Conservation (phyloP, 495 filamentous ascomycete species). For the Penicillium canariense region DNA sequence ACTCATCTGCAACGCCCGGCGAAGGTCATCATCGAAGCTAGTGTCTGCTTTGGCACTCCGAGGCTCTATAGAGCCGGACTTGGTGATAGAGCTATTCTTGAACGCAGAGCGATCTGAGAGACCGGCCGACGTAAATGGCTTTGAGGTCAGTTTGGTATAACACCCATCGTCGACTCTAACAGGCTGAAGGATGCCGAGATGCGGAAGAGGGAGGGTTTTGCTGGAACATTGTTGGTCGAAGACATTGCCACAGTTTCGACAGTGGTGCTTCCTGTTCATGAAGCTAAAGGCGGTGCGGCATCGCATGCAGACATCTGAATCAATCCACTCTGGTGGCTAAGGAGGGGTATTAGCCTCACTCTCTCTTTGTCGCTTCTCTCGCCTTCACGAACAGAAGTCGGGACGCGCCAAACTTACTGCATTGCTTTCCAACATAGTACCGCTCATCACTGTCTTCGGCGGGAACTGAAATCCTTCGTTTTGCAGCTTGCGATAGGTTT, state of each 20-base stretch:
- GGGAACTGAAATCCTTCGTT: conserved; percentile 86
- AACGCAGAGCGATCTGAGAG: conserved; percentile 46
- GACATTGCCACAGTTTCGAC: conserved; percentile 94
- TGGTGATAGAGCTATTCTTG: conserved; percentile 53
- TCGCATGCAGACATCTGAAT: conserved; percentile 98
- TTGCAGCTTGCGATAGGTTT: conserved; percentile 80
- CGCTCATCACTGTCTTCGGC: conserved; percentile 79
- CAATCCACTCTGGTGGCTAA: conserved; percentile 94
- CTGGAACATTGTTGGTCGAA: conserved; percentile 92
- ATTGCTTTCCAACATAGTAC: conserved; percentile 94
- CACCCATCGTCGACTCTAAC: conserved; percentile 98
- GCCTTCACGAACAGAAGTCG: not conserved
- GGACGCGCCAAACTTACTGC: conserved; percentile 60
- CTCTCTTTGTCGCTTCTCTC: not conserved
- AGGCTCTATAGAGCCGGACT: conserved; percentile 74
- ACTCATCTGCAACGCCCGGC: conserved; percentile 91
- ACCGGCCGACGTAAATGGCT: conserved; percentile 43
- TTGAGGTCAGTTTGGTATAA: conserved; percentile 83
- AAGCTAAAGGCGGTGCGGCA: conserved; percentile 94
- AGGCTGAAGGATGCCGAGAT: conserved; percentile 85
- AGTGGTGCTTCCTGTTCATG: conserved; percentile 97
- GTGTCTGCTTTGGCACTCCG: conserved; percentile 79
- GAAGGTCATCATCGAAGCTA: conserved; percentile 93
- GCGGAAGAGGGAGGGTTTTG: conserved; percentile 84
- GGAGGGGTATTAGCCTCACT: conserved; percentile 13